Evolutionary conservation across 2,329 filamentous ascomycete species (phyloP), one percentile per base, ranked within the genome.

Genomic region (Hirsutella thompsonii): DNA sequence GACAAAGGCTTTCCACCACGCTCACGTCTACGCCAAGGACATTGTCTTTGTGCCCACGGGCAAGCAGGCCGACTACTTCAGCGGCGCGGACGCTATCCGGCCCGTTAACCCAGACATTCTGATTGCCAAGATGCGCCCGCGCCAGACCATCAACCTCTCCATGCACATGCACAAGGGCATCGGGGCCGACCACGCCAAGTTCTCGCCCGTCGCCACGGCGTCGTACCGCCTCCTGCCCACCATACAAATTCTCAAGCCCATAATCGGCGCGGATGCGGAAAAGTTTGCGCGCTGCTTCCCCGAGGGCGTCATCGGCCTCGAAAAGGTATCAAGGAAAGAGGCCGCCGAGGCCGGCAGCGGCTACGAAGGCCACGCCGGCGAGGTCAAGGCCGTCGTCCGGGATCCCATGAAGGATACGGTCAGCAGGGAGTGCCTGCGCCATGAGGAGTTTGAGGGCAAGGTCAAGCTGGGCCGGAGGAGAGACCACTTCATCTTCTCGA

Each of bases 81-180:
- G 68, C 10, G 81, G 80, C 47, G 74, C 76, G 16, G 64, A 77
- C 53, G 71, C 74, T 42, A 85, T 98, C 51, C 67, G 70, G 30
- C 79, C 90, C 20, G 79, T 85, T 33, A 87, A 96, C 63, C 90
- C 90, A 2, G 84, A 95, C 56, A 95, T 98, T 47, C 68, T 98
- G 42, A 79, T 98, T 57, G 88, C 88, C 45, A 98, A 98, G 69
- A 68, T 98, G 62, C 80, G 92, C 21, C 92, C 93, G 0, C 84
- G 83, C 4, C 93, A 98, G 69, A 76, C 78, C 52, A 85, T 98
- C 54, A 74, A 85, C 55, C 69, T 95, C 46, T 79, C 84, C 50
- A 83, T 94, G 74, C 89, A 96, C 68, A 92, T 90, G 66, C 80
- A 94, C 66, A 94, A 95, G 67, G 92, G 93, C 45, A 79, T 93